Conservation (phyloP, 2,329 filamentous ascomycete species). For the Cyphellophora attinorum region DNA sequence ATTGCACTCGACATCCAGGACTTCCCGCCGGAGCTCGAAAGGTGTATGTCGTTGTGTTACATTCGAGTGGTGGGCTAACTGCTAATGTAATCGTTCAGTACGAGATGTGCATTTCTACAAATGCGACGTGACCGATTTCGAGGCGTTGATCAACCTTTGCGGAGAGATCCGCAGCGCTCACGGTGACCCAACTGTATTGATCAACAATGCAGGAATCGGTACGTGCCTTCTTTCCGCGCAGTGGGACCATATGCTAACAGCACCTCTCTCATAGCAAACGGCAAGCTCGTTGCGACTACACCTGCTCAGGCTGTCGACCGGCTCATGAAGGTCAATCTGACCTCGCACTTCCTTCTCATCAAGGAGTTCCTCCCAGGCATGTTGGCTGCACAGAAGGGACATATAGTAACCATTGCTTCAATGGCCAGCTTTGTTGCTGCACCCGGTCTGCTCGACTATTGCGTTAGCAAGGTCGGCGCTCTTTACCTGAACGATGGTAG, state of each 20-base stretch:
- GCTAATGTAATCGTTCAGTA: conserved; percentile 10
- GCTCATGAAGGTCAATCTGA: conserved; percentile 62
- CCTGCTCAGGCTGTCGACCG: conserved; percentile 52
- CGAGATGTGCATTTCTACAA: conserved; percentile 55
- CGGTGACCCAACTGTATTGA: conserved; percentile 58
- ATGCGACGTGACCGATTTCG: conserved; percentile 57
- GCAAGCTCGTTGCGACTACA: too few species aligned
- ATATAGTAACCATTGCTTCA: conserved; percentile 61
- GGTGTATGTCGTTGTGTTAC: conserved; percentile 7
- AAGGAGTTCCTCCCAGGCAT: conserved; percentile 61
- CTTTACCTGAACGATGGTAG: conserved; percentile 57
- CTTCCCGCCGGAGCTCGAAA: conserved; percentile 13
- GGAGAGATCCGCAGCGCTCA: conserved; percentile 43
- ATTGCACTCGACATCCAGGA: conserved; percentile 58
- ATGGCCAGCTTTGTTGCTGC: conserved; percentile 52
- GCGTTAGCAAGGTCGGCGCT: conserved; percentile 55
- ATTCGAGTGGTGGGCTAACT: neutral
- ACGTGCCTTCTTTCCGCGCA: conserved; percentile 22
- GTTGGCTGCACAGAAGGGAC: conserved; percentile 56
- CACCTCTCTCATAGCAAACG: too few species aligned
- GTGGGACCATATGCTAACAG: too few species aligned
- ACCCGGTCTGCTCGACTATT: conserved; percentile 60
- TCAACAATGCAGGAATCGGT: conserved; percentile 62
- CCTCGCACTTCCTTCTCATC: conserved; percentile 58
- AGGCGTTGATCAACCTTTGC: conserved; percentile 34